phyloP scores from a whole-genome alignment of 768 basidiomycete species.

The Termitomyces sp. region DNA sequence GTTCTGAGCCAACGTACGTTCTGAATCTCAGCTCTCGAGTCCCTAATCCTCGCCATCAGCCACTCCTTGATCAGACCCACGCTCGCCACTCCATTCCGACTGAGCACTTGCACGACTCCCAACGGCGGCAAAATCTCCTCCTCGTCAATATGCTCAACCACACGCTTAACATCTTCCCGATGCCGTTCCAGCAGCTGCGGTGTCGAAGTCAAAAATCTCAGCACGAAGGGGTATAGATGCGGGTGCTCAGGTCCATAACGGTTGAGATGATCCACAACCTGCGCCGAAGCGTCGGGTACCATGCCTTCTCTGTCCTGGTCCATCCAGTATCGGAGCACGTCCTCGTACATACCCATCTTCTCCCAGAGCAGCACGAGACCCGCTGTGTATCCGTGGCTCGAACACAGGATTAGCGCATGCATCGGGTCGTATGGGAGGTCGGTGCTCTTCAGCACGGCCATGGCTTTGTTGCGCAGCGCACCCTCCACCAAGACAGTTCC shows the following conservation, averaged over 20 bases:
- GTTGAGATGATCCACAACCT: conserved; percentile 71
- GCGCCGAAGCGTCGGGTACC: conserved; percentile 34
- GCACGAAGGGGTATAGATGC: conserved; percentile 80
- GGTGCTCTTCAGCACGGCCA: conserved; percentile 61
- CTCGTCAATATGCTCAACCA: conserved; percentile 77
- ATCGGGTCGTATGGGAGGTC: conserved; percentile 78
- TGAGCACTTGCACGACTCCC: conserved; percentile 85
- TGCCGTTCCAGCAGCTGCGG: conserved; percentile 71
- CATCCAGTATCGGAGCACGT: conserved; percentile 92
- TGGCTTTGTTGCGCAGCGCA: conserved; percentile 58
- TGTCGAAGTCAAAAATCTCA: conserved; percentile 86
- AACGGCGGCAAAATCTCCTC: conserved; percentile 84
- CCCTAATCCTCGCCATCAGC: conserved; percentile 75
- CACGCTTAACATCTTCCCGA: conserved; percentile 59
- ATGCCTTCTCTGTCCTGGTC: conserved; percentile 50
- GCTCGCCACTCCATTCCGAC: conserved; percentile 85
- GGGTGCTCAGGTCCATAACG: conserved; percentile 69
- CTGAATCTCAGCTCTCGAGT: conserved; percentile 71
- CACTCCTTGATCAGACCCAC: conserved; percentile 91
- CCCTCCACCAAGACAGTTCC: conserved; percentile 27
- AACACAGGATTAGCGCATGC: conserved; percentile 94
- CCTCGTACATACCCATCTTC: conserved; percentile 92
- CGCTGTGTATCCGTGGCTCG: conserved; percentile 72
- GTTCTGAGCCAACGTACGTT: conserved; percentile 48
- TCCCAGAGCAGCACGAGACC: conserved; percentile 94